Percentiles rank a stretch among this genome's conserved stretches.
Evolutionary conservation across 225 moss, liverwort and hornwort species (phyloP).

Genomic region (Asterella californica): DNA sequence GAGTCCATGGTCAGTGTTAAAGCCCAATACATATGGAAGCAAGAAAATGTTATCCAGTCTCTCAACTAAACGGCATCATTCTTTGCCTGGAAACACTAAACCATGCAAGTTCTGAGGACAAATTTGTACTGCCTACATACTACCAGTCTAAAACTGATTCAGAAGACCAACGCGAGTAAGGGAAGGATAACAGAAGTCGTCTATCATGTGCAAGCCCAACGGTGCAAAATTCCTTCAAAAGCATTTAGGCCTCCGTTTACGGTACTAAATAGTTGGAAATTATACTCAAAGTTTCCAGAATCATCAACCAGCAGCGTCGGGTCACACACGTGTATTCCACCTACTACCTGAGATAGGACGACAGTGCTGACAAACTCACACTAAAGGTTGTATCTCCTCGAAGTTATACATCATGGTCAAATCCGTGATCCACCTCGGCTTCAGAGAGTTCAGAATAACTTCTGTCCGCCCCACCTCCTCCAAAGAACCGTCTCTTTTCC

Average conservation of each 20-base stretch:
- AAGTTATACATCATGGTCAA: conserved; percentile 51
- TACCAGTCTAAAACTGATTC: too few species aligned
- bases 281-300: background rate
- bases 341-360: background rate
- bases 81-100: background rate
- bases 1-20: too few species aligned
- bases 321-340: background rate
- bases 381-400: conserved; percentile 48
- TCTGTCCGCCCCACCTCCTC: conserved; percentile 56
- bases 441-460: conserved; percentile 45
- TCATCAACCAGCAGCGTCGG: background rate
- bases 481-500: conserved; percentile 29
- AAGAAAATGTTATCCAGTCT: too few species aligned
- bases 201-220: background rate
- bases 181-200: too few species aligned
- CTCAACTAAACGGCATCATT: background rate
- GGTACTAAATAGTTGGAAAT: background rate
- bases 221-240: background rate
- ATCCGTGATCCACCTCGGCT: conserved; percentile 52
- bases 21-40: too few species aligned
- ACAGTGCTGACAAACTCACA: conserved; percentile 34
- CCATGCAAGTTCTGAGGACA: too few species aligned
- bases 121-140: too few species aligned
- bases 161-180: too few species aligned
- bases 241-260: too few species aligned